Conservation (phyloP, 1,284 basidiomycete genomes). For the Coniferiporia weirii region DNA sequence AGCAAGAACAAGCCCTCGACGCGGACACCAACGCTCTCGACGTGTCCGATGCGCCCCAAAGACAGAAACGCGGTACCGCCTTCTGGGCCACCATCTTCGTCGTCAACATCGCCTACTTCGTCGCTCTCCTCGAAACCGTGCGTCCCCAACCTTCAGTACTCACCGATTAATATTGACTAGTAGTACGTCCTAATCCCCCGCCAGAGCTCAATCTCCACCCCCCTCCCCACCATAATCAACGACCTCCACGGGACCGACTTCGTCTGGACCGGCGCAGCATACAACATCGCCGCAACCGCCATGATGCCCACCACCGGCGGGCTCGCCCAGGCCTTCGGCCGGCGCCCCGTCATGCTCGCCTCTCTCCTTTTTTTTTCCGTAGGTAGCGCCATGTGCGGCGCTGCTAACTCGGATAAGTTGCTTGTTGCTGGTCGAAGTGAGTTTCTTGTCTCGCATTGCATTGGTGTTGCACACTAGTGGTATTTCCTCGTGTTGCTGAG, state of each 20-base stretch:
- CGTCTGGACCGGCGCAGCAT: constrained; percentile 27
- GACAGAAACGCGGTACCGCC: not conserved
- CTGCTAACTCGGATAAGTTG: constrained; percentile 38
- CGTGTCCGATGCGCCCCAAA: no score
- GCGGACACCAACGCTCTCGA: not conserved
- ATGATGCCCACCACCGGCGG: constrained; percentile 23
- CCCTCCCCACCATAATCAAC: constrained; percentile 23
- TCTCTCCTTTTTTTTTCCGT: constrained; percentile 33
- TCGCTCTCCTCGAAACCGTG: not conserved
- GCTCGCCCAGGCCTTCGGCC: constrained; percentile 28
- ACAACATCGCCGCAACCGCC: constrained; percentile 23
- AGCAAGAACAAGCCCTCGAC: not conserved
- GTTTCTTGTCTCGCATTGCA: no score
- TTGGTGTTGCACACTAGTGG: no score
- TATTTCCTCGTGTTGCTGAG: no score
- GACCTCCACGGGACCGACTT: constrained; percentile 24
- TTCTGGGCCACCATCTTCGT: constrained; percentile 3
- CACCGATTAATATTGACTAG: no score
- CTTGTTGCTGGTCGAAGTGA: constrained; percentile 37
- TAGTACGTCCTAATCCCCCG: no score
- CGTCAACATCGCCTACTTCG: not conserved
- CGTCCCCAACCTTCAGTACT: no score
- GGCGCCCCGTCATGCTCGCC: constrained; percentile 31
- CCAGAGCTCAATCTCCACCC: constrained; percentile 19
- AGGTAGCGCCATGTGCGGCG: constrained; percentile 36